These are phyloP conservation scores for Gardenia jasminoides DNA, from an alignment of 257 asterid genomes.

Conservation along the genomic window DNA sequence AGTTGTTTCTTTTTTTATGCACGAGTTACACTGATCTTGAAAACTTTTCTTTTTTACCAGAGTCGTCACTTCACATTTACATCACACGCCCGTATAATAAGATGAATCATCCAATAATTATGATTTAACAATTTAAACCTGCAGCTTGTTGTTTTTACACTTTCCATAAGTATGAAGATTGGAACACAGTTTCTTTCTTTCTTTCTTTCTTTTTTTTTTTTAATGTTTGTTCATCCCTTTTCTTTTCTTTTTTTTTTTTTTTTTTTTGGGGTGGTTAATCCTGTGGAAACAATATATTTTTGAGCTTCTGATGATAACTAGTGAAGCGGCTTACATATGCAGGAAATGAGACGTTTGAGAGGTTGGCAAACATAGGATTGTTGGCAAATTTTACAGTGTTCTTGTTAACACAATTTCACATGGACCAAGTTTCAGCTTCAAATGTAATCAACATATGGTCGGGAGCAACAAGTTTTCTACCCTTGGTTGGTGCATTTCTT, in stretches of 20 bases:
- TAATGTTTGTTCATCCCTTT: too few species aligned
- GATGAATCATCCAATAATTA: not conserved
- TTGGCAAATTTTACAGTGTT: slow-evolving; percentile 67
- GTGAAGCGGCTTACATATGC: not conserved
- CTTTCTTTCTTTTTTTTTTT: too few species aligned
- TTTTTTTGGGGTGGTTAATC: not conserved
- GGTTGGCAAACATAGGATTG: slow-evolving; percentile 66
- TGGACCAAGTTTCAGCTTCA: slow-evolving; percentile 76
- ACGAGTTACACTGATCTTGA: too few species aligned
- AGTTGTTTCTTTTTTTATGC: too few species aligned
- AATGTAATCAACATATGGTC: slow-evolving; percentile 64
- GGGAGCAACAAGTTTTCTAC: slow-evolving; percentile 54
- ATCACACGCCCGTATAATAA: not conserved
- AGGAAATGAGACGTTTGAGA: slow-evolving; percentile 89
- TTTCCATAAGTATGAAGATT: not conserved
- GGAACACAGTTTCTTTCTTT: too few species aligned
- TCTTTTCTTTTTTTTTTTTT: not conserved
- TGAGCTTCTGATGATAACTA: not conserved
- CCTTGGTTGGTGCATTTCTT: slow-evolving; percentile 65
- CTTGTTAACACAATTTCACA: slow-evolving; percentile 53
- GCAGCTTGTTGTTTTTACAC: not conserved
- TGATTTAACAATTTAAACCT: not conserved
- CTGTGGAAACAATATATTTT: not conserved
- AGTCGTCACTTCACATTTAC: too few species aligned
- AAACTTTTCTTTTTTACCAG: too few species aligned